Evolutionary conservation across 768 basidiomycete species (phyloP).

Genomic region (Collybiopsis confluens): DNA sequence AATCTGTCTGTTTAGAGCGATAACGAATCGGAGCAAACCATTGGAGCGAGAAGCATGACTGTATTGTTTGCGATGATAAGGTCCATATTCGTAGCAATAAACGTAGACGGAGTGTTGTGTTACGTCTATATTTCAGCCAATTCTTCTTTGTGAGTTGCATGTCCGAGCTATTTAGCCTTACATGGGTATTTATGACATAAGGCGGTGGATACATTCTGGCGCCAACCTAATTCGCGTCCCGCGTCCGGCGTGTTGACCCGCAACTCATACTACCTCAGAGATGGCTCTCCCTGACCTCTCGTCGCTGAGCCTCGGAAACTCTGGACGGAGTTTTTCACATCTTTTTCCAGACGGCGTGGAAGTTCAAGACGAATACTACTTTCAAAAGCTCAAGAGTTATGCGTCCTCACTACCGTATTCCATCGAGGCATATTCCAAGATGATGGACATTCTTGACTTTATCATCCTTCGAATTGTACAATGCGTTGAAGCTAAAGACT

Average conservation of each 20-base stretch:
- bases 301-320: slow-evolving; percentile 38
- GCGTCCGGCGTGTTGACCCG: not conserved
- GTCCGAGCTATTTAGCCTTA: no score
- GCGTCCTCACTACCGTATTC: slow-evolving; percentile 69
- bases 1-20: no score
- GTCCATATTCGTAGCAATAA: no score
- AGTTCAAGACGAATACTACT: slow-evolving; percentile 38
- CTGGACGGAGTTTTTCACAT: slow-evolving; percentile 14
- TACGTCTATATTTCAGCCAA: no score
- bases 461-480: slow-evolving; percentile 67
- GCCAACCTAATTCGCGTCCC: not conserved
- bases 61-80: no score
- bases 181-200: no score
- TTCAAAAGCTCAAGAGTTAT: slow-evolving; percentile 59
- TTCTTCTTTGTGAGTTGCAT: no score
- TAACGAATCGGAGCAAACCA: no score
- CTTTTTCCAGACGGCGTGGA: slow-evolving; percentile 27
- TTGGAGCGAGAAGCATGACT: no score
- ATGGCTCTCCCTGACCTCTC: slow-evolving; percentile 47
- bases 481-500: slow-evolving; percentile 76
- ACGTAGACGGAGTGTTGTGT: no score
- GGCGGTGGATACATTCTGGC: not conserved
- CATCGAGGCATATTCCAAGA: slow-evolving; percentile 70
- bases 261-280: not conserved
- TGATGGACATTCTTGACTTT: slow-evolving; percentile 73